phyloP scores from a whole-genome alignment of 352 stramenopile species.

The Chloridella minuta region DNA sequence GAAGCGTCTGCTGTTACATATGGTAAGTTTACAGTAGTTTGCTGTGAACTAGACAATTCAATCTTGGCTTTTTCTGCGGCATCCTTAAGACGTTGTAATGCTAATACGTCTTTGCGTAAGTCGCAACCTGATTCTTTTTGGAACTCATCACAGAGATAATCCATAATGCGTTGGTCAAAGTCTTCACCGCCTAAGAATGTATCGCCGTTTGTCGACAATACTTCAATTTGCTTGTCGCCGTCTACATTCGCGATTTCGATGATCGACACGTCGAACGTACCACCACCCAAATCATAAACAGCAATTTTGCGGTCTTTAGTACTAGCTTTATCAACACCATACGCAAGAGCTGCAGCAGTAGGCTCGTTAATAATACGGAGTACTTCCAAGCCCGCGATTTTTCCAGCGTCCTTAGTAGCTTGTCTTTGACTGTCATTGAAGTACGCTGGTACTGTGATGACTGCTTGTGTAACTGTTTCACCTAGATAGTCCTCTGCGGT shows the following conservation, averaged over 20 bases:
- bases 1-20: too few species aligned
- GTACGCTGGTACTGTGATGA: slow-evolving; percentile 59
- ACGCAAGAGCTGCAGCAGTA: slow-evolving; percentile 61
- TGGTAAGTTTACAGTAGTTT: too few species aligned
- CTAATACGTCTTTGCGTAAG: slow-evolving; percentile 59
- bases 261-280: slow-evolving; percentile 91
- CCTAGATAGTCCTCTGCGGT: slow-evolving; percentile 91
- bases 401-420: slow-evolving; percentile 93
- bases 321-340: slow-evolving; percentile 53
- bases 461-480: slow-evolving; percentile 33
- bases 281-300: slow-evolving; percentile 56
- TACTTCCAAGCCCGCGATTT: slow-evolving; percentile 89
- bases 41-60: slow-evolving; percentile 70
- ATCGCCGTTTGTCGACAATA: slow-evolving; percentile 90
- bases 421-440: slow-evolving; percentile 99
- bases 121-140: slow-evolving; percentile 74
- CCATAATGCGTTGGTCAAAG: slow-evolving; percentile 95
- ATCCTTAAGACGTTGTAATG: slow-evolving; percentile 72
- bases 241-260: slow-evolving; percentile 85
- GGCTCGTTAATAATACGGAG: slow-evolving; percentile 99
- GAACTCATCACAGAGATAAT: slow-evolving; percentile 98
- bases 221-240: too few species aligned
- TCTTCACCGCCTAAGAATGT: slow-evolving; percentile 96
- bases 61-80: slow-evolving; percentile 91
- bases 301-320: slow-evolving; percentile 61